Percentiles rank a stretch among this genome's conserved stretches.
These are phyloP conservation scores for Cardiospermum halicacabum DNA, from an alignment of 345 rosid genomes.

Conservation along the genomic window DNA sequence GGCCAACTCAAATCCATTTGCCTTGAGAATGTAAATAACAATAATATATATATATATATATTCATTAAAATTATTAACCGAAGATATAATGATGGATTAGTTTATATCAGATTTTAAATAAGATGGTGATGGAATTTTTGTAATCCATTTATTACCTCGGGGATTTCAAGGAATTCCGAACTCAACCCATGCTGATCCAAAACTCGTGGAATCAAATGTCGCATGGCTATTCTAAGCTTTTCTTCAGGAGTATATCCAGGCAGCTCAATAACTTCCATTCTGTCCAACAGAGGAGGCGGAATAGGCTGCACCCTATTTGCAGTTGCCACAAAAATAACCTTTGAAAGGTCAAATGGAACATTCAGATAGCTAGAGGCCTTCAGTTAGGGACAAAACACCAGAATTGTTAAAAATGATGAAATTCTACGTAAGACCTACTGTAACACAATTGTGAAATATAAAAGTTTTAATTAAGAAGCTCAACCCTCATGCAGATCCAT, in stretches of 20 bases:
- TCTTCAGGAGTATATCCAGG: slow-evolving; percentile 98
- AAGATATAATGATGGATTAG: not conserved
- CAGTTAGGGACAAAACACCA: slow-evolving; percentile 48
- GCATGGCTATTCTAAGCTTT: slow-evolving; percentile 90
- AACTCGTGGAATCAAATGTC: slow-evolving; percentile 91
- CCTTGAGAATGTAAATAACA: not conserved
- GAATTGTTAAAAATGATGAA: slow-evolving; percentile 2
- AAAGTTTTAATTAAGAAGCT: slow-evolving; percentile 7
- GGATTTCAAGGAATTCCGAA: slow-evolving; percentile 83
- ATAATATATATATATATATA: not conserved
- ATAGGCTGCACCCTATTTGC: slow-evolving; percentile 93
- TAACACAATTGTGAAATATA: not conserved
- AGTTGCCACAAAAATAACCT: slow-evolving; percentile 91
- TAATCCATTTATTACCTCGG: slow-evolving; percentile 59
- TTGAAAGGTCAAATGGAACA: slow-evolving; percentile 96
- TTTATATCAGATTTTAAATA: not conserved
- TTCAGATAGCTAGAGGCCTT: slow-evolving; percentile 69
- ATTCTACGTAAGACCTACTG: not conserved
- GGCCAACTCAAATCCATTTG: not conserved
- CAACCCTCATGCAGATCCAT: not conserved
- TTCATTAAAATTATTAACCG: too few relatives aligned
- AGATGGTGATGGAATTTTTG: not conserved
- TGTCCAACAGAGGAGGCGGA: slow-evolving; percentile 91
- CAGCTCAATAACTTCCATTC: slow-evolving; percentile 97
- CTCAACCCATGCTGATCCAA: slow-evolving; percentile 91